Evolutionary conservation across 371 early-diverging fungal species (phyloP).

Genomic region (Chytridiales sp.): DNA sequence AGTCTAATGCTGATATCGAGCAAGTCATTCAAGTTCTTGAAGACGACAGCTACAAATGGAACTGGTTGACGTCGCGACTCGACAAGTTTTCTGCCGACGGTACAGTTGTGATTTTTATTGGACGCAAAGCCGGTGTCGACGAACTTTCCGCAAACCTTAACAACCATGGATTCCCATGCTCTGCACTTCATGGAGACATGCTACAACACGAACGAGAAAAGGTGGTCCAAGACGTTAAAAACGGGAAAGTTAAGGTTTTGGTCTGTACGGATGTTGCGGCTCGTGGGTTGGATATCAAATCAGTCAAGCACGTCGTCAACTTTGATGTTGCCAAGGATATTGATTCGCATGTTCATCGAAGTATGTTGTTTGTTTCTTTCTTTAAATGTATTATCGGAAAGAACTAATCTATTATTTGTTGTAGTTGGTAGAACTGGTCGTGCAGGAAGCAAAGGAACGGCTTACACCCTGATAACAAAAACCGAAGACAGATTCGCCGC

Average conservation of each 20-base stretch:
- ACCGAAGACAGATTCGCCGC: conserved; percentile 76
- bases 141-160: conserved; percentile 25
- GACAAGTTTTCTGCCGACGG: conserved; percentile 32
- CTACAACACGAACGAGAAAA: conserved; percentile 68
- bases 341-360: conserved; percentile 93
- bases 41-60: conserved; percentile 42
- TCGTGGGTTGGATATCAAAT: conserved; percentile 97
- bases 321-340: conserved; percentile 86
- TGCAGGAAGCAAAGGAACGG: conserved; percentile 90
- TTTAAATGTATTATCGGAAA: conserved; percentile 33
- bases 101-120: conserved; percentile 42
- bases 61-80: conserved; percentile 42
- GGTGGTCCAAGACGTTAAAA: conserved; percentile 70
- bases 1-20: conserved; percentile 39
- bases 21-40: conserved; percentile 34
- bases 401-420: neutral
- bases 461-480: conserved; percentile 78
- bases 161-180: conserved; percentile 11
- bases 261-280: conserved; percentile 97
- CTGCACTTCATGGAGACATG: conserved; percentile 85
- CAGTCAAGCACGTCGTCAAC: conserved; percentile 96
- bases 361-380: no score
- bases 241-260: conserved; percentile 70
- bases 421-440: conserved; percentile 99
- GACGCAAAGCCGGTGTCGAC: conserved; percentile 34